A percentile compares a stretch with the other conserved stretches of the same genome.
Conservation (phyloP, 305 asterid genomes). For the Fraxinus sp. region DNA sequence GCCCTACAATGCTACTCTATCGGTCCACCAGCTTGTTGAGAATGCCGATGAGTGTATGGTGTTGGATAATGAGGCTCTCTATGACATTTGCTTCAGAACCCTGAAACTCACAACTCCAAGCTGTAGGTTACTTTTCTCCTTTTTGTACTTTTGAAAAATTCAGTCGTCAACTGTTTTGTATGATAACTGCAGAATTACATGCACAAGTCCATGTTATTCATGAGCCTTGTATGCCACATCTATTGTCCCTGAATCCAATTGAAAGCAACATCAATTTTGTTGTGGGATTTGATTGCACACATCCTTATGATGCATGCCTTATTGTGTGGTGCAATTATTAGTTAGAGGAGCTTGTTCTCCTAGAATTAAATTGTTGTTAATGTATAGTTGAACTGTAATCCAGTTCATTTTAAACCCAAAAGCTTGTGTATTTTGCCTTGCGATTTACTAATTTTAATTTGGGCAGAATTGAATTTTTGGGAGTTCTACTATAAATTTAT, state of each 20-base stretch:
- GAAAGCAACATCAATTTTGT: not conserved
- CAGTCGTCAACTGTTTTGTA: not conserved
- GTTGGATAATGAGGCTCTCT: constrained; percentile 70
- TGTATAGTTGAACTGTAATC: not conserved
- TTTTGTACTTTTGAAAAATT: not conserved
- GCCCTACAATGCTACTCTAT: constrained; percentile 74
- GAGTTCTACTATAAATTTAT: not conserved
- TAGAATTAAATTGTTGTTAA: not conserved
- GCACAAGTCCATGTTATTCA: not conserved
- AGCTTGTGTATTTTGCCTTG: not conserved
- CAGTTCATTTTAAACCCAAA: not conserved
- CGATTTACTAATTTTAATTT: not conserved
- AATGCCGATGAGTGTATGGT: constrained; percentile 86
- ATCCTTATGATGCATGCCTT: not conserved
- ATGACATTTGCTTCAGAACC: constrained; percentile 73
- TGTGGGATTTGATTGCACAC: not conserved
- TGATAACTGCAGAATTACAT: not conserved
- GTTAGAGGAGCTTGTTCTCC: not conserved
- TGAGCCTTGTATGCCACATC: not conserved
- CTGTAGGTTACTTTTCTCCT: constrained; percentile 41
- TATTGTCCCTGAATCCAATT: not conserved
- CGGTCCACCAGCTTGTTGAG: constrained; percentile 80
- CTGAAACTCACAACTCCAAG: constrained; percentile 73
- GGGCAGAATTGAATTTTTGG: not conserved
- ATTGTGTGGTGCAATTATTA: not conserved